These are phyloP conservation scores for Monosporascus ibericus DNA, from an alignment of 2,329 filamentous ascomycete species.

Conservation along the genomic window DNA sequence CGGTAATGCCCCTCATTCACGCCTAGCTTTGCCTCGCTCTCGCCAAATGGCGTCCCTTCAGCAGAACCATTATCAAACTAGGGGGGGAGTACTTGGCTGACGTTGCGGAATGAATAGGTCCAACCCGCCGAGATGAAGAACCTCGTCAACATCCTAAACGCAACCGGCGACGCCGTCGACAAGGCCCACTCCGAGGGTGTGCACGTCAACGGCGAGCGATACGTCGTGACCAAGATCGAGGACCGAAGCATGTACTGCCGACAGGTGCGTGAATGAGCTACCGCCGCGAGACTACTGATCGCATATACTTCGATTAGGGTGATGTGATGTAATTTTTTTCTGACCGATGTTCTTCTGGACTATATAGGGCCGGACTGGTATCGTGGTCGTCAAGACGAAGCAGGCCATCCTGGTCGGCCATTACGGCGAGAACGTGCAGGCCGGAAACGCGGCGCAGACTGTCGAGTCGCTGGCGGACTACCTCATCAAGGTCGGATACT, in stretches of 20 bases:
- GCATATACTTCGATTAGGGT: no score
- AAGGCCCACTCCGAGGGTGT: conserved; percentile 68
- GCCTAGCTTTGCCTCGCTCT: conserved; percentile 1
- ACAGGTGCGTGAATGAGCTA: conserved; percentile 53
- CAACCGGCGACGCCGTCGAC: conserved; percentile 45
- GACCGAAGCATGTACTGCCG: conserved; percentile 78
- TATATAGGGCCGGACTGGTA: conserved; percentile 64
- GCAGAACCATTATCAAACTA: not conserved
- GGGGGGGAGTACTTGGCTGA: not conserved
- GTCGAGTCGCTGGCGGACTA: conserved; percentile 85
- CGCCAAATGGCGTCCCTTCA: not conserved
- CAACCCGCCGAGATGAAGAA: conserved; percentile 54
- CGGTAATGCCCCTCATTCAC: conserved; percentile 44
- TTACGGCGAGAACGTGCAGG: conserved; percentile 69
- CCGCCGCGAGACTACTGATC: no score
- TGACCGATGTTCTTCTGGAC: not conserved
- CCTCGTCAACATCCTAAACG: conserved; percentile 47
- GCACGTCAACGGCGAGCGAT: conserved; percentile 71
- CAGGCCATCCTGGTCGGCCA: conserved; percentile 86
- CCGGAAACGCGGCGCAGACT: conserved; percentile 69
- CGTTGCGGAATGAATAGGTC: conserved; percentile 38
- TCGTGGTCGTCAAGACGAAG: conserved; percentile 78
- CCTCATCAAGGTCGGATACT: conserved; percentile 74
- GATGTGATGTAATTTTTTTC: conserved; percentile 1
- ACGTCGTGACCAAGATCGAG: conserved; percentile 68